Evolutionary conservation across 371 early-diverging fungal genomes (phyloP).

Genomic region (Lichtheimia ornata): DNA sequence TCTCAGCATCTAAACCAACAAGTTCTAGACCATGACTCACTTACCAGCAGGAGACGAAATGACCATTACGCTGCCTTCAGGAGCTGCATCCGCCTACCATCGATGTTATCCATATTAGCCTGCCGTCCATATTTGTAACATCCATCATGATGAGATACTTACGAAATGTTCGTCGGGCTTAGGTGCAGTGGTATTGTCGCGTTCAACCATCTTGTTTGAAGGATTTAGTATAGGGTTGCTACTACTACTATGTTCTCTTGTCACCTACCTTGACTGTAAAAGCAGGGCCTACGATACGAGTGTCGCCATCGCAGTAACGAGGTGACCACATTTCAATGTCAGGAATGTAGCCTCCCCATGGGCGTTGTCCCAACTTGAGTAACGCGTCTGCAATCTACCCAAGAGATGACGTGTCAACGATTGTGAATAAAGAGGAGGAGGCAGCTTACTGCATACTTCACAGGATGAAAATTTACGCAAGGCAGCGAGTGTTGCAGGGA

Average conservation of each 20-base stretch:
- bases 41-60: constrained; percentile 65
- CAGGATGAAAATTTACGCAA: too few relatives aligned
- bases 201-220: constrained; percentile 50
- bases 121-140: neutral
- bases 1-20: neutral
- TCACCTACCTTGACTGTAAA: constrained; percentile 68
- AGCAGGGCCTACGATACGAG: constrained; percentile 73
- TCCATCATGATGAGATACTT: constrained; percentile 26
- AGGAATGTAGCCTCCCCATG: constrained; percentile 68
- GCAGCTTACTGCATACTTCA: too few relatives aligned
- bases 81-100: constrained; percentile 57
- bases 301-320: constrained; percentile 53
- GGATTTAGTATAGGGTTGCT: neutral
- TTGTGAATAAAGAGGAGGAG: too few relatives aligned
- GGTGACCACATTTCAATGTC: constrained; percentile 71
- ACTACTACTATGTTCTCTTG: constrained; percentile 4
- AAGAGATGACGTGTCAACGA: too few relatives aligned
- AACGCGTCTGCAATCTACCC: constrained; percentile 75
- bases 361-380: constrained; percentile 56
- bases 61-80: constrained; percentile 63
- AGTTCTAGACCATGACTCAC: neutral
- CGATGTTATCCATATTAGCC: too few relatives aligned
- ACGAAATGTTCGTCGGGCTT: constrained; percentile 58
- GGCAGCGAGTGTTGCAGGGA: too few relatives aligned
- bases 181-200: constrained; percentile 46